A percentile compares a stretch with the other conserved stretches of the same genome.
phyloP scores from a whole-genome alignment of 306 rosid species.

The Oxytropis ochrocephala region DNA sequence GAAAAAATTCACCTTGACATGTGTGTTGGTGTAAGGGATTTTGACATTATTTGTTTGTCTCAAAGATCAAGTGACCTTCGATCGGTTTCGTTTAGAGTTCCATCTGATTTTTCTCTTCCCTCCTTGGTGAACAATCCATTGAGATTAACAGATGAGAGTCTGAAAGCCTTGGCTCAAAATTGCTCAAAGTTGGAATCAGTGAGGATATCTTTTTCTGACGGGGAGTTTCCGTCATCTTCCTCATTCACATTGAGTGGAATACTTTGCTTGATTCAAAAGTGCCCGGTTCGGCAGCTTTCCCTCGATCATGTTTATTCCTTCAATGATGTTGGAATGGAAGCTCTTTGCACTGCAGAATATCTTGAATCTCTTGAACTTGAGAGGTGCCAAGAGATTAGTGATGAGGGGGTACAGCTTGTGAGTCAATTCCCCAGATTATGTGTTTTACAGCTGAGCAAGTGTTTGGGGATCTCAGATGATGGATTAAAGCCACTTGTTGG shows the following conservation, averaged over 20 bases:
- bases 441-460: constrained; percentile 50
- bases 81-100: constrained; percentile 67
- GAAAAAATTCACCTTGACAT: constrained; percentile 73
- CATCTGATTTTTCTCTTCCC: constrained; percentile 81
- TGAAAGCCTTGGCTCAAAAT: constrained; percentile 62
- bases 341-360: constrained; percentile 63
- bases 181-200: constrained; percentile 77
- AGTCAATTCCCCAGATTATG: constrained; percentile 54
- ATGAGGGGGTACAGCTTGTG: constrained; percentile 80
- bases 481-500: constrained; percentile 78
- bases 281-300: constrained; percentile 60
- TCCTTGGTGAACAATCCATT: constrained; percentile 48
- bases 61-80: constrained; percentile 53
- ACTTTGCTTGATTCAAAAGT: constrained; percentile 47
- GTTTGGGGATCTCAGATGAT: constrained; percentile 81
- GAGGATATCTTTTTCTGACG: constrained; percentile 69
- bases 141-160: constrained; percentile 75
- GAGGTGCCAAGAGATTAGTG: constrained; percentile 81
- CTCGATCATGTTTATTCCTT: constrained; percentile 85
- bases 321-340: constrained; percentile 79
- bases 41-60: constrained; percentile 66
- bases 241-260: constrained; percentile 72
- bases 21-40: constrained; percentile 87
- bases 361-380: constrained; percentile 74
- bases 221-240: constrained; percentile 80